Evolutionary conservation across 257 asterid species (phyloP).

Genomic region (Przewalskia tangutica): DNA sequence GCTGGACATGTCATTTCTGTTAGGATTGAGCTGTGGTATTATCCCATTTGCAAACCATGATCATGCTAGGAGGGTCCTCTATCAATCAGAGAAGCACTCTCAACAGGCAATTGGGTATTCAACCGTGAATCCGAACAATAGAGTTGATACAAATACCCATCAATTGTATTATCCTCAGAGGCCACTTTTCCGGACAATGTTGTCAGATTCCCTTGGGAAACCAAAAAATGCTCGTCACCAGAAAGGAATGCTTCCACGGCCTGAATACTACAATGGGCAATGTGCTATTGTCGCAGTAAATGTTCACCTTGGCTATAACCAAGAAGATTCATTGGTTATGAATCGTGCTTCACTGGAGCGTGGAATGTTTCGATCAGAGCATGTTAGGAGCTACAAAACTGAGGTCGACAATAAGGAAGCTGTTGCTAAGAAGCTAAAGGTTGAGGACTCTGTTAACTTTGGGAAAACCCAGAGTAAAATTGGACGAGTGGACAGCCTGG

Average conservation of each 20-base stretch:
- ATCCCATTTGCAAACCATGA: slow-evolving; percentile 92
- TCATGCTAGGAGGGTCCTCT: slow-evolving; percentile 78
- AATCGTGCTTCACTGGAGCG: slow-evolving; percentile 89
- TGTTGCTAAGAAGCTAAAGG: slow-evolving; percentile 32
- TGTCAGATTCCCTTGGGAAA: slow-evolving; percentile 81
- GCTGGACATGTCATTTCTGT: slow-evolving; percentile 63
- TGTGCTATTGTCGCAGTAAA: slow-evolving; percentile 90
- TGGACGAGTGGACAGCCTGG: slow-evolving; percentile 87
- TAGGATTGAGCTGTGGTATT: slow-evolving; percentile 79
- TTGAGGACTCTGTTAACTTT: slow-evolving; percentile 49
- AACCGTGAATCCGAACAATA: slow-evolving; percentile 54
- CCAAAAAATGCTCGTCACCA: slow-evolving; percentile 32
- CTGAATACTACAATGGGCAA: slow-evolving; percentile 83
- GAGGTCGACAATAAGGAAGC: slow-evolving; percentile 61
- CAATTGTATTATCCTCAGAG: slow-evolving; percentile 78
- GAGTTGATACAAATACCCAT: slow-evolving; percentile 81
- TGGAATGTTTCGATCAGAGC: slow-evolving; percentile 90
- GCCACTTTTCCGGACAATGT: slow-evolving; percentile 69
- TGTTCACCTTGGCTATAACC: slow-evolving; percentile 91
- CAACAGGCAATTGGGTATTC: slow-evolving; percentile 91
- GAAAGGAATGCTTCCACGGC: slow-evolving; percentile 62
- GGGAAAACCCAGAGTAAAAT: slow-evolving; percentile 76
- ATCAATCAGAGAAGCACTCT: slow-evolving; percentile 93
- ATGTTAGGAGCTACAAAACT: slow-evolving; percentile 74
- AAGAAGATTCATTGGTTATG: slow-evolving; percentile 97